Evolutionary conservation across 164 flowering plant species (phyloP).

Genomic region (Sextonia rubra): DNA sequence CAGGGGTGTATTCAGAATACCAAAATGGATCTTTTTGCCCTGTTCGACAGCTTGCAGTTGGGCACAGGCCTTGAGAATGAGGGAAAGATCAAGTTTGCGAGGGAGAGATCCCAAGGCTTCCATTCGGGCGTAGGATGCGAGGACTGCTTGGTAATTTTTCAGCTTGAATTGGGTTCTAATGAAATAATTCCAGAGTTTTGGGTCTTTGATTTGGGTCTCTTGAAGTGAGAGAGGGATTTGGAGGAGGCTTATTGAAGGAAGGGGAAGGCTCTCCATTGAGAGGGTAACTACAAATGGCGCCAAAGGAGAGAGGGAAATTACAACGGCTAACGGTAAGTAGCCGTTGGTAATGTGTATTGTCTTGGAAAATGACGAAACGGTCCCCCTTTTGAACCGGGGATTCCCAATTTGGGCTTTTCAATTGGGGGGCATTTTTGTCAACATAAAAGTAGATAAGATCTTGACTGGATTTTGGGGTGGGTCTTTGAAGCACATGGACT

Average conservation of each 20-base stretch:
- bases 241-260: slow-evolving; percentile 5
- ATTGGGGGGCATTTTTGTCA: no score
- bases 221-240: slow-evolving; percentile 7
- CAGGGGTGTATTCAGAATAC: slow-evolving; percentile 19
- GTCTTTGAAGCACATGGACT: no score
- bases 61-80: slow-evolving; percentile 48
- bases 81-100: slow-evolving; percentile 26
- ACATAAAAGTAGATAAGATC: no score
- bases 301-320: neutral
- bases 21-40: slow-evolving; percentile 31
- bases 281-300: neutral
- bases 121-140: slow-evolving; percentile 35
- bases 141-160: slow-evolving; percentile 39
- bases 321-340: neutral
- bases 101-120: slow-evolving; percentile 26
- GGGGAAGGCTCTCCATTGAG: slow-evolving; percentile 6
- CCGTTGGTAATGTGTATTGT: neutral
- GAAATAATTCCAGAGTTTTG: slow-evolving; percentile 33
- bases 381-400: no score
- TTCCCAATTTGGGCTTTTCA: no score
- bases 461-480: no score
- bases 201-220: slow-evolving; percentile 13
- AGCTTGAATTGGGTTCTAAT: slow-evolving; percentile 35
- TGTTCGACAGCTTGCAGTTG: slow-evolving; percentile 30
- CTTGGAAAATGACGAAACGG: no score